Conservation (phyloP, 2,329 filamentous ascomycete genomes). For the Paraphaeosphaeria minitans region DNA sequence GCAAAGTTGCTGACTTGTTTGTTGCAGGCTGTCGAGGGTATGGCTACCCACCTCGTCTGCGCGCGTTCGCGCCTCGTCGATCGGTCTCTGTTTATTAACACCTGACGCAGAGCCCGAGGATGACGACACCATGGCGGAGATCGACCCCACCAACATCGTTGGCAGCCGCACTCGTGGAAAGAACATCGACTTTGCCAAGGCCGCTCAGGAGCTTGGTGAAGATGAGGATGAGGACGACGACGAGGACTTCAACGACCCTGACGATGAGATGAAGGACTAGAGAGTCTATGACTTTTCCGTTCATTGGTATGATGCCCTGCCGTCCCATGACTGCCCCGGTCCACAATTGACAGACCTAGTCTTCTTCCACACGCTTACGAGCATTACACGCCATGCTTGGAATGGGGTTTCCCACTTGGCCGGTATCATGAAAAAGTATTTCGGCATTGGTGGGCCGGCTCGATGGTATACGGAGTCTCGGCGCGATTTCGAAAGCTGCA, state of each 20-base stretch:
- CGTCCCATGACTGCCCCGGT: slow-evolving; percentile 5
- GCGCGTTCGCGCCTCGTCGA: slow-evolving; percentile 8
- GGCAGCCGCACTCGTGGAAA: slow-evolving; percentile 84
- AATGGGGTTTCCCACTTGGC: slow-evolving; percentile 11
- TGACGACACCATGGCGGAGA: slow-evolving; percentile 84
- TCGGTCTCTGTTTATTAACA: slow-evolving; percentile 41
- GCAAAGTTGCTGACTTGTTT: slow-evolving; percentile 34
- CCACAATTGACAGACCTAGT: slow-evolving; percentile 14
- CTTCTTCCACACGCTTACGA: slow-evolving; percentile 28
- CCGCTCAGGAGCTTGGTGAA: slow-evolving; percentile 75
- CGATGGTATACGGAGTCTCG: slow-evolving; percentile 33
- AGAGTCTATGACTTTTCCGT: slow-evolving; percentile 16
- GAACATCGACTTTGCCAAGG: slow-evolving; percentile 91
- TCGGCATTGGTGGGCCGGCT: slow-evolving; percentile 32
- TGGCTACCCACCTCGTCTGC: slow-evolving; percentile 19
- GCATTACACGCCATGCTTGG: slow-evolving; percentile 21
- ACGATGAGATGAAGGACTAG: slow-evolving; percentile 73
- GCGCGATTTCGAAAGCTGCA: slow-evolving; percentile 27
- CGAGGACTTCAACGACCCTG: slow-evolving; percentile 67
- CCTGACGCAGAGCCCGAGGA: slow-evolving; percentile 63
- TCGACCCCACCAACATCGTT: slow-evolving; percentile 89
- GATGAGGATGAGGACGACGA: slow-evolving; percentile 77
- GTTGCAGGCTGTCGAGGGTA: slow-evolving; percentile 44
- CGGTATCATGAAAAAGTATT: slow-evolving; percentile 23
- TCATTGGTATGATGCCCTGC: slow-evolving; percentile 24